Conservation (phyloP, 1,284 basidiomycete genomes). For the Calocybe gambosa region DNA sequence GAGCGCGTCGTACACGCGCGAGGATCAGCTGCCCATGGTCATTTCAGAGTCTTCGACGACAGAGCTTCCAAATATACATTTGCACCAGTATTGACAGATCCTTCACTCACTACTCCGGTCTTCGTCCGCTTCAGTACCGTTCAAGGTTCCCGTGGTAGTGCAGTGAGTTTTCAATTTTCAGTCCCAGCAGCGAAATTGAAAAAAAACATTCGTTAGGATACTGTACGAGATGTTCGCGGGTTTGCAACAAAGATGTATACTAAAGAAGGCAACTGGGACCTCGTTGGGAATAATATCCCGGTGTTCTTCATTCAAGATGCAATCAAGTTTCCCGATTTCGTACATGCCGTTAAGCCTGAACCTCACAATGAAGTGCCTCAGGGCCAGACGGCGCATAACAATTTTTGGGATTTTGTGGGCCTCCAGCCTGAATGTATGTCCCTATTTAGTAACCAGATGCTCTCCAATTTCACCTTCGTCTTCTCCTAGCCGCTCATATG, state of each 20-base stretch:
- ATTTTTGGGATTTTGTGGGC: constrained; percentile 78
- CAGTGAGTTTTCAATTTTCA: constrained; percentile 35
- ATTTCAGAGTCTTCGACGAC: constrained; percentile 68
- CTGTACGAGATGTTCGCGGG: constrained; percentile 79
- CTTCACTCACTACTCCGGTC: constrained; percentile 62
- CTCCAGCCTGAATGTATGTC: constrained; percentile 53
- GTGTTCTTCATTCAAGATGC: constrained; percentile 85
- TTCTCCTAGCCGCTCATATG: constrained; percentile 66
- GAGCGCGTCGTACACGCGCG: constrained; percentile 73
- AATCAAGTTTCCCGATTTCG: constrained; percentile 78
- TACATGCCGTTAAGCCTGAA: constrained; percentile 78
- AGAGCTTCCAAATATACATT: constrained; percentile 58
- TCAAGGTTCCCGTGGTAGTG: constrained; percentile 68
- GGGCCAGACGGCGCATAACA: constrained; percentile 70
- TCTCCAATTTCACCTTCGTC: too few species aligned
- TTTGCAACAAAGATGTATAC: constrained; percentile 83
- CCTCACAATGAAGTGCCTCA: constrained; percentile 68
- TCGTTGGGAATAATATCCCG: constrained; percentile 74
- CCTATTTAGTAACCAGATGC: too few species aligned
- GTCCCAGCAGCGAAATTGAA: too few species aligned
- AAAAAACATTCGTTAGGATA: constrained; percentile 40
- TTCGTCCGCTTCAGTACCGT: constrained; percentile 84
- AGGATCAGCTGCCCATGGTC: constrained; percentile 76
- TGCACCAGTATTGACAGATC: constrained; percentile 67
- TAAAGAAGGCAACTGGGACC: constrained; percentile 67